Conservation (phyloP, 345 rosid species). For the Salix purpurea region DNA sequence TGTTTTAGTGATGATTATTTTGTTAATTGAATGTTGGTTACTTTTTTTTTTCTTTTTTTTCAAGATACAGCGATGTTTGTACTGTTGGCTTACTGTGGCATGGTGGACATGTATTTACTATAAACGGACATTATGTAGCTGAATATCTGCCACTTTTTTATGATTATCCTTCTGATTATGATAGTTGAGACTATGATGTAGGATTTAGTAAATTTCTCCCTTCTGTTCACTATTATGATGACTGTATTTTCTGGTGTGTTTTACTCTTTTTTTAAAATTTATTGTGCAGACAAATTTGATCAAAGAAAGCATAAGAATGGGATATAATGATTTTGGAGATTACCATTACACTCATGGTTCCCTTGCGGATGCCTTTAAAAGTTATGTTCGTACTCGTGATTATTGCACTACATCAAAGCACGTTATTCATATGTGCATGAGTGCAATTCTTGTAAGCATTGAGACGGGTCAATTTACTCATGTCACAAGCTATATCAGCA, state of each 20-base stretch:
- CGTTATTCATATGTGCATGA: conserved; percentile 88
- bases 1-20: background rate
- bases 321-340: conserved; percentile 96
- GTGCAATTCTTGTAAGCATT: conserved; percentile 87
- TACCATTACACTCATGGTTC: conserved; percentile 83
- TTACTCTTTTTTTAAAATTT: background rate
- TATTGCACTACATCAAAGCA: conserved; percentile 97
- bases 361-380: conserved; percentile 88
- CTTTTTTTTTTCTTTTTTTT: background rate
- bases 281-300: conserved; percentile 83
- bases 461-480: conserved; percentile 97
- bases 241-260: background rate
- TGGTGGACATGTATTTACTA: background rate
- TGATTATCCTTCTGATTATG: background rate
- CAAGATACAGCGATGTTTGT: background rate
- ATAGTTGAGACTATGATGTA: background rate
- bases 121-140: background rate
- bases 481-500: conserved; percentile 84
- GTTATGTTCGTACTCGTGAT: conserved; percentile 84
- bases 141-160: background rate
- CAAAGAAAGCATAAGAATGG: conserved; percentile 97
- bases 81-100: background rate
- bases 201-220: background rate
- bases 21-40: background rate
- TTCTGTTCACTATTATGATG: background rate